Evolutionary conservation across 495 filamentous ascomycete species (phyloP), one percentile per base, ranked within the genome.

Genomic region (Aspergillus saccharolyticus): DNA sequence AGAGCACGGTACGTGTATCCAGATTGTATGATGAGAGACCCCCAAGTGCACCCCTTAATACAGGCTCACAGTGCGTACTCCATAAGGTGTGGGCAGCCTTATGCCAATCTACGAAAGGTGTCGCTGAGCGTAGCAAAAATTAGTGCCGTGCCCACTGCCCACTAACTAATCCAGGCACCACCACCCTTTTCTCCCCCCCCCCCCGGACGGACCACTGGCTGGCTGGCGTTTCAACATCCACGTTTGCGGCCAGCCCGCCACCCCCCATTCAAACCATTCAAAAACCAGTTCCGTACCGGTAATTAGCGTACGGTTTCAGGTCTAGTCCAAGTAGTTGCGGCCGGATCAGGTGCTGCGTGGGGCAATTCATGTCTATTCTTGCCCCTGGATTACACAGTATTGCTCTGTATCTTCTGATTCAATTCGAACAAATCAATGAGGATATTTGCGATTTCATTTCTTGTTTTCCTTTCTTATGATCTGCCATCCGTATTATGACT

Each of bases 301-400:
- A 20, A n/a, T n/a, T n/a, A n/a, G 19, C 18, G 44, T 47, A 47
- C 24, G 44, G 44, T 47, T 47, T 20, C 44, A 17, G 47, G 47
- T 28, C 47, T 50, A 50, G 22, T 17, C 16, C 47, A 15, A 25
- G 20, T 24, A 50, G 21, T 24, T 4, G 18, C n/a, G 47, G 44
- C 19, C 44, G 19, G 47, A 50, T 50, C 47, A 50, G 47, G 47
- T 50, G 47, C 47, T 17, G 4, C 47, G 47, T 50, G 47, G 47
- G 47, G 47, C 47, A 30, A 25, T 28, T 39, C 33, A 12, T 39
- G 7, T 39, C 7, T 39, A 4, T 15, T 39, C 12, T 39, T 28
- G 22, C 47, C 47, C 47, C 47, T 50, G 47, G 28, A 50, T n/a
- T n/a, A n/a, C n/a, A n/a, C n/a, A n/a, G n/a, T n/a, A n/a, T n/a